phyloP scores from a whole-genome alignment of 2,329 filamentous ascomycete species.

The Trichoderma aggressivum region DNA sequence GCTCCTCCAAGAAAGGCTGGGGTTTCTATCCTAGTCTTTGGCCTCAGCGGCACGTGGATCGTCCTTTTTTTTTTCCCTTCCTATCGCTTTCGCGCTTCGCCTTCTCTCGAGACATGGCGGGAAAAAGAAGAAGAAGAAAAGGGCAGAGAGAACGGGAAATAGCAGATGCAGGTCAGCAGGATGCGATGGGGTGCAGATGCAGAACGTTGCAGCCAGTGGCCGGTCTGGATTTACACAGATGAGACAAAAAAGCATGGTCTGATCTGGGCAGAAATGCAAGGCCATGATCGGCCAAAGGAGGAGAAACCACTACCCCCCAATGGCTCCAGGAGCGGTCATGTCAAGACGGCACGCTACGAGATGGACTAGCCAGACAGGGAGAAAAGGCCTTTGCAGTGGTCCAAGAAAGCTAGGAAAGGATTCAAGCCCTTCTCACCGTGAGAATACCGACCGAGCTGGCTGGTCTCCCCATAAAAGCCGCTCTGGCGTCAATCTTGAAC shows the following conservation, averaged over 20 bases:
- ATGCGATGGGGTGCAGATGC: not conserved
- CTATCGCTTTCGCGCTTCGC: not conserved
- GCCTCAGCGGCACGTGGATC: not conserved
- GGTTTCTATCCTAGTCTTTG: not conserved
- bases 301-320: not conserved
- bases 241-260: not conserved
- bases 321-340: not conserved
- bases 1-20: not conserved
- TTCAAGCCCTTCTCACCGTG: not conserved
- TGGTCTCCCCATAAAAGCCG: not conserved
- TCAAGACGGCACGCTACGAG: not conserved
- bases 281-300: not conserved
- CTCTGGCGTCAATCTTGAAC: conserved; percentile 3
- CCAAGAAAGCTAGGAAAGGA: not conserved
- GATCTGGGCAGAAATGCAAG: not conserved
- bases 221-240: not conserved
- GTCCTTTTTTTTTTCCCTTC: not conserved
- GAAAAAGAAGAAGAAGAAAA: not conserved
- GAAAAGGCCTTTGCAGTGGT: not conserved
- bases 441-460: not conserved
- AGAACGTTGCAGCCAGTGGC: not conserved
- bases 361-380: not conserved
- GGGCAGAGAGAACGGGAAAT: not conserved
- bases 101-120: not conserved
- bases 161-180: conserved; percentile 1